Percentiles rank a stretch among this genome's conserved stretches.
Conservation (phyloP, 2,329 filamentous ascomycete genomes). For the Talaromyces sp. region DNA sequence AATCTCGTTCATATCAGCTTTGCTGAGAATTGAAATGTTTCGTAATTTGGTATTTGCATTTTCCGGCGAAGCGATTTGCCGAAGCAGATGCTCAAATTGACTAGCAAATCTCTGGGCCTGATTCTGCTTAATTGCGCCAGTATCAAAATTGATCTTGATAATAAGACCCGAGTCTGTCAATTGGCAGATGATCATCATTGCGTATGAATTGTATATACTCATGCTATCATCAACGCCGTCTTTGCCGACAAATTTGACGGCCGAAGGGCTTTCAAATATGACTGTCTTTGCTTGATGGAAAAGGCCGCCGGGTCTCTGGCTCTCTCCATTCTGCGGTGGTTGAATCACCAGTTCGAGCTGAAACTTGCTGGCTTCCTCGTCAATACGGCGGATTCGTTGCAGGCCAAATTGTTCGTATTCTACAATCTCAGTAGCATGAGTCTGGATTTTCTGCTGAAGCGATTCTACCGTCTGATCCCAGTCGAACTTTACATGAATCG, state of each 20-base stretch:
- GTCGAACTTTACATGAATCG: constrained; percentile 30
- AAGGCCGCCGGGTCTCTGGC: neutral
- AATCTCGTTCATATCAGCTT: constrained; percentile 4
- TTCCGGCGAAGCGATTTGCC: neutral
- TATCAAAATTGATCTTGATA: constrained; percentile 8
- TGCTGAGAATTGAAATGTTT: neutral
- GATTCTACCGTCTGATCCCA: constrained; percentile 37
- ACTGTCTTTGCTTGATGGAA: neutral
- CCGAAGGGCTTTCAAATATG: neutral
- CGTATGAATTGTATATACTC: neutral
- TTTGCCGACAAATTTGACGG: neutral
- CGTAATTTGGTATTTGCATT: neutral
- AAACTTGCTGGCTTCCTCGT: constrained; percentile 39
- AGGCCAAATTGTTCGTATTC: constrained; percentile 57
- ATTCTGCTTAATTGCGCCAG: constrained; percentile 5
- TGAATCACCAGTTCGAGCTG: constrained; percentile 38
- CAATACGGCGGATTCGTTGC: constrained; percentile 48
- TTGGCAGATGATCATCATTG: constrained; percentile 10
- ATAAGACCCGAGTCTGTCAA: neutral
- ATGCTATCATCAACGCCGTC: neutral
- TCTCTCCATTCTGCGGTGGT: neutral
- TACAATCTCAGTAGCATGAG: constrained; percentile 51
- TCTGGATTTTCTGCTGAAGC: constrained; percentile 54
- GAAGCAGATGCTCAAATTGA: constrained; percentile 10
- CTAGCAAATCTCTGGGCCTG: constrained; percentile 7